Base-by-base conservation (phyloP, 2,329 filamentous ascomycete genomes). In the Penicillium sp. region DNA sequence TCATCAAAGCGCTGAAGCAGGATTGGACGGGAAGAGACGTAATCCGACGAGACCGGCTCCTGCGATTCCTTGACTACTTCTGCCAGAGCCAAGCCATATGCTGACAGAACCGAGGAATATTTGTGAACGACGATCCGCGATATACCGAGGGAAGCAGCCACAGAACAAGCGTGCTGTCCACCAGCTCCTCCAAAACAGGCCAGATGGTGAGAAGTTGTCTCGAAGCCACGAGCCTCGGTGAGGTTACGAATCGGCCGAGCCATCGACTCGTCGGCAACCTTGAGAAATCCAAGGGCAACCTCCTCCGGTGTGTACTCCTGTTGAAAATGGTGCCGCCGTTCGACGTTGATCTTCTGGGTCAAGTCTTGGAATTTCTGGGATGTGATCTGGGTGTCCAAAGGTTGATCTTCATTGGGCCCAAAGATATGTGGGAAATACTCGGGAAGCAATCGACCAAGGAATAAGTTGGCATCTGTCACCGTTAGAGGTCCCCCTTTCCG, bases 401-500 rank as follows among this genome's bases (percentile, higher is more conserved):
- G 85, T 62, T 95, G 81, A 46, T 95, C 76, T 60, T 96, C 90
- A 30, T 90, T 84, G 62, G 87, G 84, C 31, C 91, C 91, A 55
- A 97, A 96, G 43, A 97, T 96, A 62, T 90, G 91, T 0, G 91
- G 91, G 65, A 97, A 97, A 73, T 94, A 95, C 47, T 94, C 87
- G 0, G 90, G 90, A 1, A 95, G 68, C 3, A 97, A 72, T 16
- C 91, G 80, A 0, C 90, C 90, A 0, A 97, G 78, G 60, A 88
- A 90, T 4, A 95, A 65, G 53, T 96, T 96, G 4, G 90, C 90
- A 58, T 96, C 90, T 0, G 91, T 96, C 7, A 96, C 90, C 0
- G 90, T 93, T 10, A 91, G 75, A 3, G 90, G 90, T 0, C 90
- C 90, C 0, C 87, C 90, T 65, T 96, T 96, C 10, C 90, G 80